These are phyloP conservation scores for Lachnellula hyalina DNA, from an alignment of 2,329 filamentous ascomycete genomes.

Conservation along the genomic window DNA sequence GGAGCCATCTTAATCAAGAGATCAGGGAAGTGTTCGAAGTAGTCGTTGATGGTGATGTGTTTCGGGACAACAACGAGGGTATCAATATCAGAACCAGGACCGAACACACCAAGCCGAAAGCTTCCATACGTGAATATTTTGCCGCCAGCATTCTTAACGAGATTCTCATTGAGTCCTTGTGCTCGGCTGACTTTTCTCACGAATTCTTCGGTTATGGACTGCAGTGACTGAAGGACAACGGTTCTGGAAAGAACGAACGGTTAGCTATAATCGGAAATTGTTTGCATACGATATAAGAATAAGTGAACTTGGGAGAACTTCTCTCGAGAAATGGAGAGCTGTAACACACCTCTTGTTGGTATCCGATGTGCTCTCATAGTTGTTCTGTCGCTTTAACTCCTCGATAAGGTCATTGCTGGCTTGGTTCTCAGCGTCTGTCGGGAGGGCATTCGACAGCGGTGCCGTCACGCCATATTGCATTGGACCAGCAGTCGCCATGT, in stretches of 20 bases:
- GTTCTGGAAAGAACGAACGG: conserved; percentile 34
- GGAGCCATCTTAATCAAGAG: conserved; percentile 72
- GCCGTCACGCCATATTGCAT: conserved; percentile 63
- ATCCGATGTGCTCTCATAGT: conserved; percentile 80
- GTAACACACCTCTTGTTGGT: conserved; percentile 68
- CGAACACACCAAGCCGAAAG: conserved; percentile 89
- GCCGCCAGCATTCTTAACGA: conserved; percentile 79
- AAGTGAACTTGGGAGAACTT: no score
- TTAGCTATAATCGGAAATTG: conserved; percentile 2
- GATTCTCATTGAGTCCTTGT: conserved; percentile 61
- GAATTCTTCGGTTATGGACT: conserved; percentile 78
- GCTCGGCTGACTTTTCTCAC: conserved; percentile 64
- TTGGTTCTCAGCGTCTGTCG: conserved; percentile 70
- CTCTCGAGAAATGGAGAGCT: neutral
- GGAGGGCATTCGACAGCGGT: conserved; percentile 72
- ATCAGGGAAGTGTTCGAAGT: conserved; percentile 83
- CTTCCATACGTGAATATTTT: conserved; percentile 96
- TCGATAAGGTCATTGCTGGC: conserved; percentile 75
- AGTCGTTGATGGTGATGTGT: conserved; percentile 83
- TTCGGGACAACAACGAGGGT: conserved; percentile 88
- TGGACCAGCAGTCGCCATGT: conserved; percentile 25
- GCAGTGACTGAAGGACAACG: conserved; percentile 68
- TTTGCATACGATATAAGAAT: neutral
- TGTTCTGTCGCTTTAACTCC: conserved; percentile 83
- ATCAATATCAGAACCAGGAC: conserved; percentile 96